Base-by-base conservation (phyloP, 1,284 basidiomycete species). In the Apiotrichum gamsii region DNA sequence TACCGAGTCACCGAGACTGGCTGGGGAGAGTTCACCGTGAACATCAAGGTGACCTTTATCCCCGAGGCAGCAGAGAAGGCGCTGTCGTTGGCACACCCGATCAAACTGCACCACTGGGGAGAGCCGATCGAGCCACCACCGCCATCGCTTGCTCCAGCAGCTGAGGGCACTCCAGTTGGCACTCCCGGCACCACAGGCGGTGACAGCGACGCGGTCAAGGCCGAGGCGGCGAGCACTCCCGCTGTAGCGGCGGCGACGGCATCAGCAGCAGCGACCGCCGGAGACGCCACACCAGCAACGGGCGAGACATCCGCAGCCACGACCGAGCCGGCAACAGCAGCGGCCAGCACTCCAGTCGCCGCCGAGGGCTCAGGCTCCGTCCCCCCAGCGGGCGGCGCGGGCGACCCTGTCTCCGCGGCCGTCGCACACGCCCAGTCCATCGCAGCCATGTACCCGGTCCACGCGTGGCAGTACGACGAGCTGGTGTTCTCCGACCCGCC, bases 381-480 rank as follows among this genome's bases (percentile, higher is more conserved):
- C 30, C 23, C 33, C 1, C 31, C 47, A 4, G 28, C 49, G 10
- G 31, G 30, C 2, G 43, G 43, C 9, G 38, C 49, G 15, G 36
- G 34, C 1, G 21, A 39, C 30, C 21, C 44, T 25, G 37, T 25
- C 5, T 34, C 40, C 18, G 8, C 43, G 8, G 34, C 39, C 16
- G 21, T 39, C 31, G n/a, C n/a, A n/a, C n/a, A n/a, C n/a, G n/a
- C n/a, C n/a, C 29, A 23, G 25, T 34, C 49, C 3, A 50, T 61
- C 6, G 47, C 60, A 15, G 25, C 37, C 14, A 62, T 58, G 15
- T 65, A 70, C 16, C 74, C 76, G 1, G 87, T 96, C n/a, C 88
- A 97, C 69, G 89, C 90, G 0, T 99, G 95, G 94, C 93, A 97
- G 65, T 98, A 98, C 74, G 95, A 98, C 69, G 95, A 99, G 59